Base-by-base conservation (phyloP, 2,329 filamentous ascomycete genomes). In the Arachnopeziza araneosa region DNA sequence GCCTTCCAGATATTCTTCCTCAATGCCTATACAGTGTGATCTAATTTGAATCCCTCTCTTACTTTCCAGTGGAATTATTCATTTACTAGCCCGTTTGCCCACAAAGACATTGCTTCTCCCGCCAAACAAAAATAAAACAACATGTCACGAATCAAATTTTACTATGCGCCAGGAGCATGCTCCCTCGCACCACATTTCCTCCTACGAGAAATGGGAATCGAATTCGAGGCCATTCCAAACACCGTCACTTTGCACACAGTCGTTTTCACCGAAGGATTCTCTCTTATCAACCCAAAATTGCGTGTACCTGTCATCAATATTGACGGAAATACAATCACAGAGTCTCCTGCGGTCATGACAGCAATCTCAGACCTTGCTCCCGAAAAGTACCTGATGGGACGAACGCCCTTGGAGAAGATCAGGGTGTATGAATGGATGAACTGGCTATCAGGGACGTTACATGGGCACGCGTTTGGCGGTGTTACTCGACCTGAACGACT, bases 361-460 rank as follows among this genome's bases (percentile, higher is more conserved):
- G 65, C 64, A 8, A 70, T 75, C 49, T 67, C 72, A 2, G 66
- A 70, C 1, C 66, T 75, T 1, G 66, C 54, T 2, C 71, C 72
- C 1, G 64, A 71, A 1, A 59, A 60, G 8, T 60, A 70, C 7
- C 57, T 75, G 22, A 50, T 74, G 24, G 73, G 74, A 10, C 62
- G 56, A 24, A 71, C 67, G 1, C 60, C 60, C 0, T 26, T 73
- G 1, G 72, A 76, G 14, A 69, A 55, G 1, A 61, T 71, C 17
- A 69, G 71, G 8, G 64, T 68, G 1, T 71, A 71, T 26, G 74
- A 75, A 59, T 76, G 74, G 74, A 53, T 75, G 53, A 70, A 68
- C 54, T 76, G 68, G 63, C 32, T 76, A 1, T 70, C 71, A 2
- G 71, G 71, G 0, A 70, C 68, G 0, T 22, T 75, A 7, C 73